Evolutionary conservation across 257 asterid genomes (phyloP), one percentile per base, ranked within the genome.

Genomic region (Ajuga chamaepitys): DNA sequence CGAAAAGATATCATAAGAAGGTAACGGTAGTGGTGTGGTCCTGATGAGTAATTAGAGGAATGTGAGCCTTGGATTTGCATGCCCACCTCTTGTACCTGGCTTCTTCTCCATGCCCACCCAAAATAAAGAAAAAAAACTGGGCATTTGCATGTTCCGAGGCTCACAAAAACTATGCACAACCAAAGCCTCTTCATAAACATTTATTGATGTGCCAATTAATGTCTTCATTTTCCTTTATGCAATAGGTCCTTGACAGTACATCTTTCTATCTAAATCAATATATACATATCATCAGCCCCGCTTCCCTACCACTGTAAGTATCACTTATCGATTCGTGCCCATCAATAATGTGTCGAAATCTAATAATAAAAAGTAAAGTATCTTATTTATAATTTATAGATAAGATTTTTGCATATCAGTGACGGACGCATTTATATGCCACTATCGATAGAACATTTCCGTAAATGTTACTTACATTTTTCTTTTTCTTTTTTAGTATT

Each of bases 61-160:
- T 62, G 32, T 51, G 75, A 69, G 34, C 74, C 6, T 56, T n/a
- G 5, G 12, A 11, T 32, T 12, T 13, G 9, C 47, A 26, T 8
- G 4, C 46, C 22, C 20, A 32, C 1, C 45, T 26, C 4, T 44
- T 40, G 18, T 14, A 16, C 57, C 45, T 62, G 75, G 62, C 68
- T 58, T 51, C 64, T 62, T 32, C 48, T n/a, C 38, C 22, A 42
- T 56, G 70, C 81, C 77, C 74, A 41, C 57, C 53, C 58, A 25
- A 66, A 59, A 28, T 7, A 8, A 2, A 52, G 5, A 12, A 26
- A 60, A 47, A 12, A 57, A 24, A 44, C 48, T 9, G 38, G 62
- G 66, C 38, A 30, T 47, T 45, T 17, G 82, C 89, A 86, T 86
- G 95, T 86, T 86, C 94, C 74, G 64, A 75, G 95, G 94, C 94